These are phyloP conservation scores for Suillus sp. DNA, from an alignment of 768 basidiomycete species.

Conservation along the genomic window DNA sequence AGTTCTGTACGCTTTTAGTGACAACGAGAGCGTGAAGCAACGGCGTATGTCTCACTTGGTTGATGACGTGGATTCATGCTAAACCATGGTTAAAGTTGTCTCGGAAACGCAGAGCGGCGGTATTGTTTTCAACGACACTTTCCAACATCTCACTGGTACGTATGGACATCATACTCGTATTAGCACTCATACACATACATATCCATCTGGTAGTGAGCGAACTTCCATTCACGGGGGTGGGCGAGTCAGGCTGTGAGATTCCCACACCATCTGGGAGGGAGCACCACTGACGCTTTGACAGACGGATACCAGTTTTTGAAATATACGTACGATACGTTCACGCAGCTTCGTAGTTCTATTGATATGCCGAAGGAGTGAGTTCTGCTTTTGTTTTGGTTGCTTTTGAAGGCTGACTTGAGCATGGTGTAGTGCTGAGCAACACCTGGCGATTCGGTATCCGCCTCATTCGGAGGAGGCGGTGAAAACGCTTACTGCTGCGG, in stretches of 20 bases:
- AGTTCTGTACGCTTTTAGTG: slow-evolving; percentile 65
- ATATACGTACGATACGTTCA: slow-evolving; percentile 58
- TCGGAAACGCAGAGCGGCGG: slow-evolving; percentile 57
- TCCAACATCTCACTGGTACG: slow-evolving; percentile 56
- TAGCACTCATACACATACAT: neutral
- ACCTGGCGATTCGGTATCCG: slow-evolving; percentile 26
- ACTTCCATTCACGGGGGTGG: slow-evolving; percentile 56
- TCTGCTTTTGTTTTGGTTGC: neutral
- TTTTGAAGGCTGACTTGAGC: slow-evolving; percentile 12
- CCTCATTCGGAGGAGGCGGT: slow-evolving; percentile 25
- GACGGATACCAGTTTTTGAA: slow-evolving; percentile 58
- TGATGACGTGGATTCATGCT: slow-evolving; percentile 26
- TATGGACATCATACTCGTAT: slow-evolving; percentile 15
- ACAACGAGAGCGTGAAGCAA: slow-evolving; percentile 42
- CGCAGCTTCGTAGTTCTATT: slow-evolving; percentile 47
- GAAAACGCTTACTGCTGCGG: slow-evolving; percentile 14
- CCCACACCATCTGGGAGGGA: neutral
- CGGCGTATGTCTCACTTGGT: slow-evolving; percentile 33
- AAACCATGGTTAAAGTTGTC: slow-evolving; percentile 38
- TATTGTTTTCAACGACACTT: slow-evolving; percentile 59
- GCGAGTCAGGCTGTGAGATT: slow-evolving; percentile 64
- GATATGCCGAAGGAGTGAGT: slow-evolving; percentile 62
- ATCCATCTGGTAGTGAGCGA: slow-evolving; percentile 33
- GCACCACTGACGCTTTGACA: slow-evolving; percentile 22
- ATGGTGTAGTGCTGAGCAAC: slow-evolving; percentile 23